These are phyloP conservation scores for Pseudonectria foliicola DNA, from an alignment of 2,329 filamentous ascomycete genomes.

Conservation along the genomic window DNA sequence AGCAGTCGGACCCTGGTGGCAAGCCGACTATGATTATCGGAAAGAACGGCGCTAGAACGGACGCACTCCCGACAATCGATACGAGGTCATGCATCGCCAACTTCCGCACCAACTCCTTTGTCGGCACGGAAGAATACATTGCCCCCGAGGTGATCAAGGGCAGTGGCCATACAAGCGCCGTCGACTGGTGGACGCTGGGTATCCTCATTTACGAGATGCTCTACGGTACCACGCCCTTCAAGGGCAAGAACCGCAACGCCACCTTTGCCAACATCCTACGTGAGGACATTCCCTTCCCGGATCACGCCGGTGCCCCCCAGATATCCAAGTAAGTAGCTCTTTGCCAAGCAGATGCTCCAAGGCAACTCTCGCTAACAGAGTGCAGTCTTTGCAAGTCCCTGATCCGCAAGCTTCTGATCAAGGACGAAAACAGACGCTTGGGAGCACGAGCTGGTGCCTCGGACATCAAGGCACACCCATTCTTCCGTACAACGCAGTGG, in stretches of 20 bases:
- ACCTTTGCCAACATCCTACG: conserved; percentile 96
- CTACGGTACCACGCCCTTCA: conserved; percentile 97
- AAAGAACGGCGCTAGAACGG: conserved; percentile 78
- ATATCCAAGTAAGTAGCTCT: conserved; percentile 73
- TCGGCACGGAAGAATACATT: conserved; percentile 98
- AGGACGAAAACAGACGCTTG: conserved; percentile 89
- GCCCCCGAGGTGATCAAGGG: conserved; percentile 98
- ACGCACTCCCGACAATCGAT: conserved; percentile 90
- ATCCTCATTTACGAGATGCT: conserved; percentile 99
- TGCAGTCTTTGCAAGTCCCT: conserved; percentile 87
- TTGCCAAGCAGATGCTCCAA: not conserved
- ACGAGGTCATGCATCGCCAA: conserved; percentile 97
- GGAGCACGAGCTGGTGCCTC: conserved; percentile 92
- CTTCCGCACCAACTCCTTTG: conserved; percentile 97
- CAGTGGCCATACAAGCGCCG: conserved; percentile 94
- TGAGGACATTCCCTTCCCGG: conserved; percentile 93
- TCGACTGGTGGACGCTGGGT: conserved; percentile 98
- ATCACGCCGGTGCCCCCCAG: conserved; percentile 74
- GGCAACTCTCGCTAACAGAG: conserved; percentile 9
- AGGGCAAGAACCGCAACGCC: conserved; percentile 96
- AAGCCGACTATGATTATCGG: conserved; percentile 97
- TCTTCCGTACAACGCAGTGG: conserved; percentile 96
- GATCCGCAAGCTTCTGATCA: conserved; percentile 94
- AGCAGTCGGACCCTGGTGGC: conserved; percentile 92
- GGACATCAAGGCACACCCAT: conserved; percentile 92